These are phyloP conservation scores for Coemansia sp. DNA, from an alignment of 192 early-diverging fungal species.

Conservation along the genomic window DNA sequence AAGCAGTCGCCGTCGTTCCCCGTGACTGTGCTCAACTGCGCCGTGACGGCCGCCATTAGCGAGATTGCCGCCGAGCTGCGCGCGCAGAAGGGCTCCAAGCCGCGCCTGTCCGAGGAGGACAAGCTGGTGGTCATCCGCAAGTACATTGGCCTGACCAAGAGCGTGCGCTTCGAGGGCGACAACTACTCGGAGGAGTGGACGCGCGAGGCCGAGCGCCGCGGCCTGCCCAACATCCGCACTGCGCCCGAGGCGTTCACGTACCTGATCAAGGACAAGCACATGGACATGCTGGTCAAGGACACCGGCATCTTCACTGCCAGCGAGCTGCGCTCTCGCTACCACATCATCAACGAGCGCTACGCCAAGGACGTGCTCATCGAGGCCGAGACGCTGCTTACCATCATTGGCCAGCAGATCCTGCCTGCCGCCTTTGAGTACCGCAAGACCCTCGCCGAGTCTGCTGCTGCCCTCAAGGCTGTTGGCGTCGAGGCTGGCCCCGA, in stretches of 20 bases:
- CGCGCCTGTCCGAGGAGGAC: conserved; percentile 81
- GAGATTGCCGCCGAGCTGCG: conserved; percentile 74
- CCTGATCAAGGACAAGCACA: conserved; percentile 71
- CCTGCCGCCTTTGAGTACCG: conserved; percentile 89
- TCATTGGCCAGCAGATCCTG: conserved; percentile 84
- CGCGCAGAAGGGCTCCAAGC: conserved; percentile 77
- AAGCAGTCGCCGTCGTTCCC: conserved; percentile 98
- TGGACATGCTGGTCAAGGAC: conserved; percentile 73
- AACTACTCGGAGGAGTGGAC: conserved; percentile 97
- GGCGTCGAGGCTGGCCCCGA: conserved; percentile 69
- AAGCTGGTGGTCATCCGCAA: conserved; percentile 85
- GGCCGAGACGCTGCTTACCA: conserved; percentile 81
- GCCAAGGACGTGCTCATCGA: conserved; percentile 96
- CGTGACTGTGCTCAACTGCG: conserved; percentile 89
- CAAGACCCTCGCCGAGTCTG: conserved; percentile 81
- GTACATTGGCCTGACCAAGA: conserved; percentile 69
- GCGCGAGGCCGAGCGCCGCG: conserved; percentile 89
- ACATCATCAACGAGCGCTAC: conserved; percentile 97
- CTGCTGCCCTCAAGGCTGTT: conserved; percentile 70
- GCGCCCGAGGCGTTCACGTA: conserved; percentile 89
- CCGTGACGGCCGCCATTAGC: conserved; percentile 81
- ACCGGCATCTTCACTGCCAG: conserved; percentile 82
- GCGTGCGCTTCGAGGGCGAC: conserved; percentile 96
- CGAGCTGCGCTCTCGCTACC: conserved; percentile 91
- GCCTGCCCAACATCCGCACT: conserved; percentile 93